These are phyloP conservation scores for Malus hybrid DNA, from an alignment of 331 rosid genomes.

Conservation along the genomic window DNA sequence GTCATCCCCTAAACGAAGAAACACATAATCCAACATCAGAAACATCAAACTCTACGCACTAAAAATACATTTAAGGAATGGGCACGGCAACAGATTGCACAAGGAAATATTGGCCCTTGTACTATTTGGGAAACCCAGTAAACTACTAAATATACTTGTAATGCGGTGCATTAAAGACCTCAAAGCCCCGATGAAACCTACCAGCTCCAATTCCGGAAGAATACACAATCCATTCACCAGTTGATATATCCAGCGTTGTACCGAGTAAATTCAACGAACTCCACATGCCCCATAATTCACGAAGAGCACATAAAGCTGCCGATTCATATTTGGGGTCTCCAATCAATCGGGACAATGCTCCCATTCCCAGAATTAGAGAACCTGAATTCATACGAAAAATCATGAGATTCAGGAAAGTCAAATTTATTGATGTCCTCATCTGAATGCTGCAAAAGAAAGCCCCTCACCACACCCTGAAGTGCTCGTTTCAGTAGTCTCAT, in stretches of 20 bases:
- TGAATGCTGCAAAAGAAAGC: slow-evolving; percentile 36
- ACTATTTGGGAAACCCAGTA: slow-evolving; percentile 13
- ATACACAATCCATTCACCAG: slow-evolving; percentile 89
- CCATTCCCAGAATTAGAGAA: slow-evolving; percentile 98
- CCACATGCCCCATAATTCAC: slow-evolving; percentile 83
- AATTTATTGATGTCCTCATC: slow-evolving; percentile 21
- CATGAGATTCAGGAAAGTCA: slow-evolving; percentile 17
- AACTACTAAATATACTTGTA: background rate
- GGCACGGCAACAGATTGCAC: background rate
- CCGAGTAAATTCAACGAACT: slow-evolving; percentile 88
- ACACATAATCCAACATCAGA: slow-evolving; percentile 27
- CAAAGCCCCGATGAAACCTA: slow-evolving; percentile 24
- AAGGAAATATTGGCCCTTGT: slow-evolving; percentile 3
- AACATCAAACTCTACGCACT: slow-evolving; percentile 14
- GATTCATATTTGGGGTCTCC: slow-evolving; percentile 78
- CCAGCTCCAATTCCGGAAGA: slow-evolving; percentile 98
- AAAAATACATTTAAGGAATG: background rate
- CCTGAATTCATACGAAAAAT: slow-evolving; percentile 43
- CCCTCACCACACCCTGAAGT: slow-evolving; percentile 99
- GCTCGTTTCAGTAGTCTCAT: slow-evolving; percentile 98
- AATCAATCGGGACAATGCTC: slow-evolving; percentile 84
- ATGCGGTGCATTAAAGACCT: background rate
- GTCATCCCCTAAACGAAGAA: slow-evolving; percentile 71
- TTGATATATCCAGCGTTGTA: slow-evolving; percentile 75
- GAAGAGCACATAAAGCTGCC: slow-evolving; percentile 84